A percentile compares a stretch with the other conserved stretches of the same genome.
These are phyloP conservation scores for Plenodomus lindquistii DNA, from an alignment of 2,329 filamentous ascomycete species.

Conservation along the genomic window DNA sequence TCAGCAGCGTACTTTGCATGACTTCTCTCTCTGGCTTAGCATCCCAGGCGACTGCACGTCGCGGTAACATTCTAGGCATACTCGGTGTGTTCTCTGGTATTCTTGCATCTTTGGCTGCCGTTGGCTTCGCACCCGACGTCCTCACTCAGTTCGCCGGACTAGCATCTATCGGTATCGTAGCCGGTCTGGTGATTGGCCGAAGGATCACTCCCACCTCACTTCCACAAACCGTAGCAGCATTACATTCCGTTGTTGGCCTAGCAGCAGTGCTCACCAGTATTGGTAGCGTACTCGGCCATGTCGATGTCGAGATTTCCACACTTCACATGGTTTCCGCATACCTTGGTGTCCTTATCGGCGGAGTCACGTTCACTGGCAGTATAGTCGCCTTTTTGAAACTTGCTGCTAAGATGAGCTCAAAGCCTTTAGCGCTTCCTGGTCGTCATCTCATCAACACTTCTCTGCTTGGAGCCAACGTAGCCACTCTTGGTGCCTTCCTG, in stretches of 20 bases:
- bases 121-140: constrained; percentile 78
- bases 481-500: constrained; percentile 82
- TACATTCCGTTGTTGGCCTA: constrained; percentile 88
- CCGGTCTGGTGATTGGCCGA: constrained; percentile 76
- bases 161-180: constrained; percentile 70
- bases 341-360: constrained; percentile 80
- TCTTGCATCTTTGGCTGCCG: constrained; percentile 78
- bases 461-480: constrained; percentile 74
- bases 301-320: constrained; percentile 69
- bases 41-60: constrained; percentile 79
- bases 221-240: constrained; percentile 84
- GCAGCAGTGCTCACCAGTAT: constrained; percentile 88
- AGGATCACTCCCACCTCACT: constrained; percentile 86
- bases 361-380: constrained; percentile 88
- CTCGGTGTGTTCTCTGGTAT: constrained; percentile 83
- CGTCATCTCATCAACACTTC: constrained; percentile 75
- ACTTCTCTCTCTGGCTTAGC: constrained; percentile 76
- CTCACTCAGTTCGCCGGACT: constrained; percentile 79
- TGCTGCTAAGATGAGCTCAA: constrained; percentile 78
- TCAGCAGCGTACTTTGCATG: constrained; percentile 84
- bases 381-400: constrained; percentile 90
- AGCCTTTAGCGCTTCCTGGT: constrained; percentile 72
- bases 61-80: constrained; percentile 85
- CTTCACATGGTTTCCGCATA: constrained; percentile 86
- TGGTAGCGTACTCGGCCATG: constrained; percentile 77